These are phyloP conservation scores for Lachancea sp. DNA, from an alignment of 805 yeast species.

Conservation along the genomic window DNA sequence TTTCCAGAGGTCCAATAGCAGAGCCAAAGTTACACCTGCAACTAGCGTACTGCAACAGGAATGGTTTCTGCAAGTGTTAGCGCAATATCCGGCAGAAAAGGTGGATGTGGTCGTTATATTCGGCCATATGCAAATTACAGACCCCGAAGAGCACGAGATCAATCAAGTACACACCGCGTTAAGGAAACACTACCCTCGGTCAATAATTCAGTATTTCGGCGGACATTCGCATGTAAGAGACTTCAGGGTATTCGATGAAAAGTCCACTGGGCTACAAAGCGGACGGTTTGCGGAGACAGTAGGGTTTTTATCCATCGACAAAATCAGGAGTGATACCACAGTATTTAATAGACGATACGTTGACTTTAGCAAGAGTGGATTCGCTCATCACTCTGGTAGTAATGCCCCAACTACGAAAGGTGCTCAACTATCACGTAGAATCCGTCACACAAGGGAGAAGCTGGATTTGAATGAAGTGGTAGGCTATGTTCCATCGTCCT, in stretches of 20 bases:
- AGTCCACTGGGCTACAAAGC: constrained; percentile 77
- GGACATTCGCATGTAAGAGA: constrained; percentile 94
- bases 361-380: constrained; percentile 73
- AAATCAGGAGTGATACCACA: constrained; percentile 20
- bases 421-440: constrained; percentile 37
- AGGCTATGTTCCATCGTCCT: constrained; percentile 65
- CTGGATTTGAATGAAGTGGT: constrained; percentile 49
- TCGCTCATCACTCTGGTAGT: constrained; percentile 51
- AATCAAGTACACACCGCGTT: constrained; percentile 38
- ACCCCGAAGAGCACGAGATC: constrained; percentile 32
- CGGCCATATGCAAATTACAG: constrained; percentile 72
- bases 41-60: constrained; percentile 44
- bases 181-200: constrained; percentile 53
- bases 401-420: constrained; percentile 39
- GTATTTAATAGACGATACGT: constrained; percentile 59
- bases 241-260: constrained; percentile 59
- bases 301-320: constrained; percentile 70
- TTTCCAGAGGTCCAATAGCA: constrained; percentile 53
- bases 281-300: constrained; percentile 90
- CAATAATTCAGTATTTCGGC: constrained; percentile 78
- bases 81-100: constrained; percentile 32
- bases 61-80: constrained; percentile 56
- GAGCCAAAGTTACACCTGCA: constrained; percentile 55
- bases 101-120: constrained; percentile 64
- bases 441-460: constrained; percentile 39